Conservation (phyloP, 1,139 yeast species). For the Suhomyces atakaporum region DNA sequence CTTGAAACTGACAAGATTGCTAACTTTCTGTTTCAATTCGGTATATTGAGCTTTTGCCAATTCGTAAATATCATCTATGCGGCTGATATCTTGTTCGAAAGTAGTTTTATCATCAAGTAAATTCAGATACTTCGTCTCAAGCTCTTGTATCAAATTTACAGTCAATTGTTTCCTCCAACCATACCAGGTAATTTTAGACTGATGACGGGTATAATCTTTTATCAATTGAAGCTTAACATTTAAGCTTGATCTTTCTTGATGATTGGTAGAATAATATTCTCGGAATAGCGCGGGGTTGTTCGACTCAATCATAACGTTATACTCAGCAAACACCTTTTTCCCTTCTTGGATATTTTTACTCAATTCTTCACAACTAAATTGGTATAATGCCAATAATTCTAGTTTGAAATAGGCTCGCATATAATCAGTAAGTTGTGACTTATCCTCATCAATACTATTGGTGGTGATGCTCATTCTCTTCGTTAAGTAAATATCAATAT, state of each 20-base stretch:
- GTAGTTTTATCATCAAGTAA: constrained; percentile 29
- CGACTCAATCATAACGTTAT: constrained; percentile 43
- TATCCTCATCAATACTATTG: constrained; percentile 16
- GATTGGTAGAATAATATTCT: constrained; percentile 44
- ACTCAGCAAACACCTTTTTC: constrained; percentile 42
- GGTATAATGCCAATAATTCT: constrained; percentile 39
- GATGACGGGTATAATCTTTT: constrained; percentile 51
- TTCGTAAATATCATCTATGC: constrained; percentile 20
- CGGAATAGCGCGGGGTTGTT: constrained; percentile 53
- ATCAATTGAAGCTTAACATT: constrained; percentile 46
- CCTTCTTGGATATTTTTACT: constrained; percentile 54
- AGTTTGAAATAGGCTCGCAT: constrained; percentile 40
- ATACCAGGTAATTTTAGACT: constrained; percentile 58
- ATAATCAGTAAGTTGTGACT: constrained; percentile 26
- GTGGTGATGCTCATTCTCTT: constrained; percentile 27
- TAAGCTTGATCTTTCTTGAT: constrained; percentile 39
- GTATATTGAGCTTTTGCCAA: constrained; percentile 17
- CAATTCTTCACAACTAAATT: constrained; percentile 56
- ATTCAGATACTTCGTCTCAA: constrained; percentile 29
- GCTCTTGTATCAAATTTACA: constrained; percentile 36
- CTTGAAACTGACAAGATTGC: constrained; percentile 22
- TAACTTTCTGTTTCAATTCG: constrained; percentile 26
- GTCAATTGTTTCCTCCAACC: constrained; percentile 56
- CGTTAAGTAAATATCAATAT: constrained; percentile 34
- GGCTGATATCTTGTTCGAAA: constrained; percentile 24